Evolutionary conservation across 108 stramenopile genomes (phyloP), one percentile per base, ranked within the genome.

Genomic region (Chaetoceros muelleri): DNA sequence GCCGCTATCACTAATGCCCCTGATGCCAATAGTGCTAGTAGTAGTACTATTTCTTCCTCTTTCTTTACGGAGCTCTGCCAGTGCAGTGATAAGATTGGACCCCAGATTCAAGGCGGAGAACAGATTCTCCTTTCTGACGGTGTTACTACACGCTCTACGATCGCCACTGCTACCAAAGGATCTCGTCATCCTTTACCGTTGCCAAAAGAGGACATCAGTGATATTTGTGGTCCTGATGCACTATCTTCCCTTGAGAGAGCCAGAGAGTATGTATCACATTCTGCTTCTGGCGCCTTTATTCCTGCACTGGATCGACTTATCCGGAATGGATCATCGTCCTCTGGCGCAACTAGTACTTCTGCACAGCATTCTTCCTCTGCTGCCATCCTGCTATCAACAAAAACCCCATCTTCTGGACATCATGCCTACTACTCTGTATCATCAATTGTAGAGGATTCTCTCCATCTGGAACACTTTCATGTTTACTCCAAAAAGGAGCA

Each of bases 381-480:
- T 17, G 24, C 3, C n/a, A 21, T 24, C 3, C 10, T 24, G 17
- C 64, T 64, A 3, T 21, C 65, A 26, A 26, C 65, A 20, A 45
- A 31, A 17, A 56, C 40, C 53, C 28, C 46, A 34, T 19, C 52
- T 19, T 47, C 53, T 18, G 63, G 65, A 46, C 45, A 30, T 16
- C 62, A 69, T 54, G 24, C n/a, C n/a, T n/a, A n/a, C n/a, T n/a
- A 46, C 22, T 52, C 68, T 17, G 8, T 72, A 24, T 30, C 58
- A 44, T 64, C 66, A 29, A 68, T 85, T 68, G 61, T 79, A 18
- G 13, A 60, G 23, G 55, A 66, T 22, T 55, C 77, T 0, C 69
- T 70, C 45, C 75, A 81, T 54, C 54, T 83, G 27, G 81, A 81
- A 50, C 79, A 79, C 46, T 73, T 77, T 64, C 82, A 82, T 64